Evolutionary conservation across 306 rosid species (phyloP).

Genomic region (Lagenaria siceraria): DNA sequence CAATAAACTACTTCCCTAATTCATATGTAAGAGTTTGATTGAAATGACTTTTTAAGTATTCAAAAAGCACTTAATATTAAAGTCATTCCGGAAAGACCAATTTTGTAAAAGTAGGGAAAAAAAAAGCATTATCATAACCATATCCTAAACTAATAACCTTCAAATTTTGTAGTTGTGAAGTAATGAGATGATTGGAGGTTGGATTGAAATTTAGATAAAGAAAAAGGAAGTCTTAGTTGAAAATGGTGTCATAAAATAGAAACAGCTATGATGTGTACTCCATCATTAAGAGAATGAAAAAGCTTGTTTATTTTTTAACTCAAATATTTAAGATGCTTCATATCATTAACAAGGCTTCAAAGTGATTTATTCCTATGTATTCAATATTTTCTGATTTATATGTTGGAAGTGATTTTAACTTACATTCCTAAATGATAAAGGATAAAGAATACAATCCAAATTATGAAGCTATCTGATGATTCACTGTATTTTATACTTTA

Average conservation of each 20-base stretch:
- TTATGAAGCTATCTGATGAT: background rate
- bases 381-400: too few species aligned
- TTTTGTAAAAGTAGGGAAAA: too few species aligned
- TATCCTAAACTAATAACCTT: background rate
- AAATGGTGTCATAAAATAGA: background rate
- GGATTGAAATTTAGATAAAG: background rate
- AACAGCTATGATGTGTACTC: background rate
- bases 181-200: background rate
- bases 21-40: too few species aligned
- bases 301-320: background rate
- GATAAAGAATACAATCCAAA: background rate
- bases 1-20: too few species aligned
- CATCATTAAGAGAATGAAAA: background rate
- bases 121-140: too few species aligned
- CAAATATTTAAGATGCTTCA: background rate
- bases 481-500: rapidly evolving
- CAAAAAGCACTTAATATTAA: too few species aligned
- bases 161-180: background rate
- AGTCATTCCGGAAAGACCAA: too few species aligned
- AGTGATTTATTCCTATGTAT: too few species aligned
- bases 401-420: too few species aligned
- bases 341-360: background rate
- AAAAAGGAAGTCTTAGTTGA: background rate
- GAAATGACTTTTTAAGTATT: too few species aligned
- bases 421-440: background rate